Conservation (phyloP, 306 rosid genomes). For the Ochetophila trinervis region DNA sequence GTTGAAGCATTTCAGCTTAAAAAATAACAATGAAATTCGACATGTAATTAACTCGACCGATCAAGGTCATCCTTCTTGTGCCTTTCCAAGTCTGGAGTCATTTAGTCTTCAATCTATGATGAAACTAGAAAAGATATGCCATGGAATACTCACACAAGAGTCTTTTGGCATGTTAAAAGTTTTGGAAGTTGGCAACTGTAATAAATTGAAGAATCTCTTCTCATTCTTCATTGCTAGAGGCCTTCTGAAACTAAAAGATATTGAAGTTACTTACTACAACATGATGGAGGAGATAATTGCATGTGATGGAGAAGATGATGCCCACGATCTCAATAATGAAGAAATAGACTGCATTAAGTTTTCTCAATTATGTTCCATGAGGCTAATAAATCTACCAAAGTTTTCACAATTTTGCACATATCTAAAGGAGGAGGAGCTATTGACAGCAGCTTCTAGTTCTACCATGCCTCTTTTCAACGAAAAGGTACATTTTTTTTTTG, state of each 20-base stretch:
- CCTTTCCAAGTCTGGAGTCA: conserved; percentile 1
- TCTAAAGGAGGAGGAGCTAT: background rate
- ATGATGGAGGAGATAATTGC: conserved; percentile 18
- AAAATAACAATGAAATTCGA: background rate
- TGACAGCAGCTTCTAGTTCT: too few species aligned
- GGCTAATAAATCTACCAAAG: conserved; percentile 21
- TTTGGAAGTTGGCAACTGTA: background rate
- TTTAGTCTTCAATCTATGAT: background rate
- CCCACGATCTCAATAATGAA: too few species aligned
- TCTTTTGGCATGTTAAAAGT: background rate
- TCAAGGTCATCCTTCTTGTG: background rate
- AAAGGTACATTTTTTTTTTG: background rate
- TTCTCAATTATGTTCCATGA: conserved; percentile 10
- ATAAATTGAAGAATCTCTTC: background rate
- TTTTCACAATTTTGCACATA: background rate
- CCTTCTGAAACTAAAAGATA: background rate
- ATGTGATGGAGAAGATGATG: too few species aligned
- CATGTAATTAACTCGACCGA: background rate
- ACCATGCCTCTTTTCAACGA: conserved; percentile 3
- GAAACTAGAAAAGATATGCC: background rate
- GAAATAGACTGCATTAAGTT: background rate
- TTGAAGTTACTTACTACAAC: conserved; percentile 11
- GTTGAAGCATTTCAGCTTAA: conserved; percentile 2
- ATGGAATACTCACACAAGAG: background rate
- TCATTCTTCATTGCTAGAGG: background rate